These are phyloP conservation scores for Acrocalymma vagum DNA, from an alignment of 2,329 filamentous ascomycete genomes.

Conservation along the genomic window DNA sequence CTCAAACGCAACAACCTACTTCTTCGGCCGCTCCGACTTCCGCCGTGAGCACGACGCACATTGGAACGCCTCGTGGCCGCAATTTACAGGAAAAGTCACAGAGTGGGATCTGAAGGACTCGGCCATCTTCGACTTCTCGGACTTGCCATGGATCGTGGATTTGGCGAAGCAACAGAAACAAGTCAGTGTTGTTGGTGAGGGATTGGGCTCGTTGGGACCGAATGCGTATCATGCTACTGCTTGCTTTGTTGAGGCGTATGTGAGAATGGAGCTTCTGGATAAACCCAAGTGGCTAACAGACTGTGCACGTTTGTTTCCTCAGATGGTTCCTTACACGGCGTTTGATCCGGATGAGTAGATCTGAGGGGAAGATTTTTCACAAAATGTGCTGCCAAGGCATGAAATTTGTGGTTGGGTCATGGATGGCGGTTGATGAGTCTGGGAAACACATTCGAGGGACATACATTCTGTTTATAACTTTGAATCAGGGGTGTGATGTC, in stretches of 20 bases:
- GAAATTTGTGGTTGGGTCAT: too few relatives aligned
- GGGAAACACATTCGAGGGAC: too few relatives aligned
- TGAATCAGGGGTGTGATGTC: too few relatives aligned
- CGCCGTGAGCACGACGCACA: slow-evolving; percentile 96
- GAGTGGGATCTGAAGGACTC: slow-evolving; percentile 32
- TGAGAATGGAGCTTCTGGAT: slow-evolving; percentile 16
- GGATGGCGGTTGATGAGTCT: too few relatives aligned
- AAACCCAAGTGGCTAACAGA: too few relatives aligned
- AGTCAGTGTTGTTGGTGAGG: slow-evolving; percentile 3
- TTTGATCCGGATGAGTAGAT: too few relatives aligned
- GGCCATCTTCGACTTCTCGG: slow-evolving; percentile 31
- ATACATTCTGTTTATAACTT: too few relatives aligned
- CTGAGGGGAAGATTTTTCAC: too few relatives aligned
- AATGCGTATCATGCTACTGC: slow-evolving; percentile 16
- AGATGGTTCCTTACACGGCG: too few relatives aligned
- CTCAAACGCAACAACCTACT: slow-evolving; percentile 22
- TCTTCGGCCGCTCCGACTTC: slow-evolving; percentile 71
- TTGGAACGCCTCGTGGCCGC: slow-evolving; percentile 69
- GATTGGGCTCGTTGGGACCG: slow-evolving; percentile 11
- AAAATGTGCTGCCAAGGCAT: too few relatives aligned
- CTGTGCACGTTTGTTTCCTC: too few relatives aligned
- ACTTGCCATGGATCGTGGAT: slow-evolving; percentile 28
- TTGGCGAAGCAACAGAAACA: too few relatives aligned
- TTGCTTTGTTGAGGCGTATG: slow-evolving; percentile 27
- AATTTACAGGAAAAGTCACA: slow-evolving; percentile 22